Evolutionary conservation across 2,329 filamentous ascomycete species (phyloP), one percentile per base, ranked within the genome.

Genomic region (Fusarium vanettenii): DNA sequence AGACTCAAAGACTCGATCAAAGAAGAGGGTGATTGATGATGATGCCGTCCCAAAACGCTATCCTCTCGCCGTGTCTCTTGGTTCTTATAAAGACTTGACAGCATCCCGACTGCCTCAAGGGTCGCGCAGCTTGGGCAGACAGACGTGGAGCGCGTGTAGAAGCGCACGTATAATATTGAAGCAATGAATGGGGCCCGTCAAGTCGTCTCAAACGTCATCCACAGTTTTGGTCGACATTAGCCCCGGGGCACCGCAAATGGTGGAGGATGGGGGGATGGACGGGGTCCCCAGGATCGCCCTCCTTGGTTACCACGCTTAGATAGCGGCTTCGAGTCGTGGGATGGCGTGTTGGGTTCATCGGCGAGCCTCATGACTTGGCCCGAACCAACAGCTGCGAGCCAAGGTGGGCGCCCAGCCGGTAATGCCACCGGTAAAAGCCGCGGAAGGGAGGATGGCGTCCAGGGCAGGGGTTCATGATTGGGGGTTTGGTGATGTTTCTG

Each of bases 81-180:
- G 27, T 29, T 71, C 73, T 62, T 79, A 79, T 74, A 79, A 78
- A 66, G 48, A 72, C 37, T 25, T 20, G 45, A 56, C 74, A 14
- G 11, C 25, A 59, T 69, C 13, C 8, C 16, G 22, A 70, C 56
- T 25, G 10, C 27, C n/a, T 60, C 67, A 67, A 66, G 65, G 70
- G 48, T 61, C 27, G 59, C 70, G 9, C 63, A 57, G 33, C 33
- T 60, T 27, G 39, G 25, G 52, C 48, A 18, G 39, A 25, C 20
- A 20, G 22, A 16, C 60, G 71, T 79, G 77, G 74, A 76, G 74
- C 64, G 48, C 11, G 13, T 41, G 39, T 78, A 77, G 77, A 79
- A 79, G 77, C 77, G 77, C 77, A 67, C 77, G 77, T 79, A 78
- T 79, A 43, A 65, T 65, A 50, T 45, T 25, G 60, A 31, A 68